Conservation (phyloP, 2,329 filamentous ascomycete species). For the Diplodia intermedia region DNA sequence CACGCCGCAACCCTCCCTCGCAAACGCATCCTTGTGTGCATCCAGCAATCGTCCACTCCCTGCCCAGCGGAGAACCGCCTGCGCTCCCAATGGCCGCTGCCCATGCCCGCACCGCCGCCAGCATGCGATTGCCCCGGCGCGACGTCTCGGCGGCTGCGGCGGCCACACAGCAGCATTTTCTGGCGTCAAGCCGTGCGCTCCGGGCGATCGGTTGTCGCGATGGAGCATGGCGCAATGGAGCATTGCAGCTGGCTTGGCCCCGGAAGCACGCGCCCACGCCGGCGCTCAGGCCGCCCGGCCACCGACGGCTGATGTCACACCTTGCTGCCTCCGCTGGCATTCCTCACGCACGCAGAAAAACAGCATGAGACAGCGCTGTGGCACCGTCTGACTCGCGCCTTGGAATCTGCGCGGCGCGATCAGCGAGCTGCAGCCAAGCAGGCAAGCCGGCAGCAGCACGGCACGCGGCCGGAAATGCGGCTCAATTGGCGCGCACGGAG, state of each 20-base stretch:
- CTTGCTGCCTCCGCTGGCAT: not conserved
- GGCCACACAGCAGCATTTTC: not conserved
- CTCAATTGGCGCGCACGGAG: slow-evolving; percentile 1
- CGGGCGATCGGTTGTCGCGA: slow-evolving; percentile 20
- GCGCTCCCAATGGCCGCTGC: not conserved
- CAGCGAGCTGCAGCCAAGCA: slow-evolving; percentile 4
- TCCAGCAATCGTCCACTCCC: not conserved
- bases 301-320: slow-evolving; percentile 23
- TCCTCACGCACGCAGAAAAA: not conserved
- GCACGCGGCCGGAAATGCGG: slow-evolving; percentile 15
- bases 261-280: not conserved
- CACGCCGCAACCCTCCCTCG: slow-evolving; percentile 4
- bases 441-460: slow-evolving; percentile 22
- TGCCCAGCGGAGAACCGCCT: not conserved
- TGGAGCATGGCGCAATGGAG: slow-evolving; percentile 21
- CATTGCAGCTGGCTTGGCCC: slow-evolving; percentile 3
- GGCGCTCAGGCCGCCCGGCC: slow-evolving; percentile 15
- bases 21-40: slow-evolving; percentile 4
- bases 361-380: slow-evolving; percentile 2
- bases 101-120: not conserved
- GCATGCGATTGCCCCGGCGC: not conserved
- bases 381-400: slow-evolving; percentile 19
- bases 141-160: not conserved
- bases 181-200: not conserved
- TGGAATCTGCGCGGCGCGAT: slow-evolving; percentile 8